phyloP scores from a whole-genome alignment of 169 alveolate species.

The Ichthyophthirius multifiliis region DNA sequence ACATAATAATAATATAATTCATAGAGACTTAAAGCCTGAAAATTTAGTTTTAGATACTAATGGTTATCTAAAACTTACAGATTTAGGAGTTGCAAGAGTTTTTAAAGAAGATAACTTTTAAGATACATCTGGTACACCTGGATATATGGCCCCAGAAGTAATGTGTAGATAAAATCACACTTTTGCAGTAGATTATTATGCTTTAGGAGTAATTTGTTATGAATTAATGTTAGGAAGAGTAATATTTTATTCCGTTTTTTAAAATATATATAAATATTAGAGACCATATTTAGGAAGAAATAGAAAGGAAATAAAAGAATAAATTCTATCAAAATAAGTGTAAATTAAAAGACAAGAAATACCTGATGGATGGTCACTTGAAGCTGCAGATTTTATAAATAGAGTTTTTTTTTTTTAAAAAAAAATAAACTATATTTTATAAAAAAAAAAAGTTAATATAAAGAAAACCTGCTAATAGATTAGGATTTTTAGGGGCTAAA shows the following conservation, averaged over 20 bases:
- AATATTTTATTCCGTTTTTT: background rate
- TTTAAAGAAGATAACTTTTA: slow-evolving; percentile 52
- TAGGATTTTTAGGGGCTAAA: slow-evolving; percentile 74
- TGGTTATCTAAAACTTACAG: slow-evolving; percentile 58
- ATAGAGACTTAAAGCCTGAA: slow-evolving; percentile 82
- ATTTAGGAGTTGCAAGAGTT: slow-evolving; percentile 69
- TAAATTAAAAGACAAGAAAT: slow-evolving; percentile 46
- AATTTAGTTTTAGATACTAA: slow-evolving; percentile 70
- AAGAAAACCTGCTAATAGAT: slow-evolving; percentile 75
- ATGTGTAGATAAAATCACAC: slow-evolving; percentile 70
- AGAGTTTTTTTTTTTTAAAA: slow-evolving; percentile 18
- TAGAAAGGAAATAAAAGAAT: slow-evolving; percentile 58
- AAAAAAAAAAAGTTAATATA: slow-evolving; percentile 32
- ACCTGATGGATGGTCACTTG: slow-evolving; percentile 52
- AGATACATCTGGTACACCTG: slow-evolving; percentile 78
- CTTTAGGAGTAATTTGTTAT: slow-evolving; percentile 60
- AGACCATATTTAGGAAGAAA: slow-evolving; percentile 63
- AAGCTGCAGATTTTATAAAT: slow-evolving; percentile 61
- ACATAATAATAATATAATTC: slow-evolving; percentile 67
- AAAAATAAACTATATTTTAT: too few relatives aligned
- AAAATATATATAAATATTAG: background rate
- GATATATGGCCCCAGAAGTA: slow-evolving; percentile 80
- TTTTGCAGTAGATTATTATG: slow-evolving; percentile 65
- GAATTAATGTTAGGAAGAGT: slow-evolving; percentile 49
- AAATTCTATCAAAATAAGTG: slow-evolving; percentile 46